A percentile compares a stretch with the other conserved stretches of the same genome.
These are phyloP conservation scores for Suhomyces emberorum DNA, from an alignment of 805 yeast genomes.

Conservation along the genomic window DNA sequence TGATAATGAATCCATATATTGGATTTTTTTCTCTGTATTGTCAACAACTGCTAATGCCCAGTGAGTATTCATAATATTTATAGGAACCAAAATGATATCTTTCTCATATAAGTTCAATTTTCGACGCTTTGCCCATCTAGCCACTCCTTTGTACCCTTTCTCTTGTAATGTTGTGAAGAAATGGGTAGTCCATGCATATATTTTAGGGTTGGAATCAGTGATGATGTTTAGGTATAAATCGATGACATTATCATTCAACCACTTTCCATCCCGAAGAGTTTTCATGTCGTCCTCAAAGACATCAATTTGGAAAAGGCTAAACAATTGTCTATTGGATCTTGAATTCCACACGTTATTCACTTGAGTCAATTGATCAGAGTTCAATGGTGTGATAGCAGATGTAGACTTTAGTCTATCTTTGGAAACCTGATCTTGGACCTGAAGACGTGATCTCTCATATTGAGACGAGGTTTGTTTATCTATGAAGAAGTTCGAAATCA, in stretches of 20 bases:
- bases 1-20: conserved; percentile 74
- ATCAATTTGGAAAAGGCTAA: conserved; percentile 49
- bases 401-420: conserved; percentile 3
- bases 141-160: conserved; percentile 79
- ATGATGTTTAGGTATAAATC: conserved; percentile 71
- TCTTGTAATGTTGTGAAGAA: conserved; percentile 70
- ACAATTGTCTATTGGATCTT: conserved; percentile 22
- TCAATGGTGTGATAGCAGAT: conserved; percentile 20
- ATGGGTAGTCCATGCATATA: conserved; percentile 82
- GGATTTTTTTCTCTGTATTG: conserved; percentile 52
- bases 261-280: conserved; percentile 64
- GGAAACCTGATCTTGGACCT: conserved; percentile 3
- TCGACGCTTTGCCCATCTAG: conserved; percentile 79
- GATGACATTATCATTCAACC: conserved; percentile 91
- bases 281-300: conserved; percentile 62
- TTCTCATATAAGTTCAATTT: conserved; percentile 62
- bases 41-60: conserved; percentile 89
- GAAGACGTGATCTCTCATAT: conserved; percentile 11
- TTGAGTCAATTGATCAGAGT: conserved; percentile 22
- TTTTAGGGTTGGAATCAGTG: conserved; percentile 38
- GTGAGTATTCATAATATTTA: conserved; percentile 79
- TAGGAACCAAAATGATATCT: conserved; percentile 73
- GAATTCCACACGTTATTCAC: conserved; percentile 35
- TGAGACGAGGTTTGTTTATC: conserved; percentile 8
- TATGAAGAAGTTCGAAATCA: conserved; percentile 12